Evolutionary conservation across 1,284 basidiomycete genomes (phyloP).

Genomic region (Nidula niveotomentosa): DNA sequence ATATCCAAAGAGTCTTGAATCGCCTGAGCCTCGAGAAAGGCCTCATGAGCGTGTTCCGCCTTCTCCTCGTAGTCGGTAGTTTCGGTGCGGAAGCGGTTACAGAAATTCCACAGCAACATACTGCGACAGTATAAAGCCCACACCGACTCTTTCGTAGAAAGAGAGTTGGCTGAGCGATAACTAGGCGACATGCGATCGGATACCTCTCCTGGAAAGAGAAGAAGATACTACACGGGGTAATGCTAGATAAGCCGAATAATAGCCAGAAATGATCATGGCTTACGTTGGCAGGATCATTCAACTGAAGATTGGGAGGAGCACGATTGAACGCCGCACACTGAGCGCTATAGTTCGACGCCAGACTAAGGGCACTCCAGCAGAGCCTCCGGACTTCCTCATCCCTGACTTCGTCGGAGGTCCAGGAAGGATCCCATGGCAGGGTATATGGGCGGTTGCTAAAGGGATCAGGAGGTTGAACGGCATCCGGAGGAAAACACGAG

Average conservation of each 20-base stretch:
- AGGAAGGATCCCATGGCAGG: constrained; percentile 60
- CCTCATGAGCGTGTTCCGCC: constrained; percentile 58
- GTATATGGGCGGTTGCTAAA: constrained; percentile 46
- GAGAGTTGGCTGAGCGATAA: constrained; percentile 33
- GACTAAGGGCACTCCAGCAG: constrained; percentile 70
- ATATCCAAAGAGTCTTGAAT: constrained; percentile 65
- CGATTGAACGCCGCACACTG: constrained; percentile 65
- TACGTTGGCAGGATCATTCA: constrained; percentile 66
- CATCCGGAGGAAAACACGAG: constrained; percentile 45
- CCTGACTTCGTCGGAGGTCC: constrained; percentile 51
- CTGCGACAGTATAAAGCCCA: constrained; percentile 79
- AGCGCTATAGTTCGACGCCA: constrained; percentile 63
- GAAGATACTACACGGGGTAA: constrained; percentile 27
- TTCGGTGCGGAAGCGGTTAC: constrained; percentile 46
- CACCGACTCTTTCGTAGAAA: constrained; percentile 67
- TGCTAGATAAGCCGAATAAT: constrained; percentile 9
- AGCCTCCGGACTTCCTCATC: constrained; percentile 71
- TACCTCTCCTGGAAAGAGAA: constrained; percentile 53
- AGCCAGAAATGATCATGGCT: constrained; percentile 20
- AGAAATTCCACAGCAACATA: constrained; percentile 77
- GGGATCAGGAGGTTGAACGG: constrained; percentile 34
- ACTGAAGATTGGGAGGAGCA: constrained; percentile 50
- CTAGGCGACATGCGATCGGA: constrained; percentile 43
- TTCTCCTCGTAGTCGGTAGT: constrained; percentile 46
- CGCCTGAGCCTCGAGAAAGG: constrained; percentile 58